These are phyloP conservation scores for Fusarium drepaniforme DNA, from an alignment of 2,329 filamentous ascomycete species.

Conservation along the genomic window DNA sequence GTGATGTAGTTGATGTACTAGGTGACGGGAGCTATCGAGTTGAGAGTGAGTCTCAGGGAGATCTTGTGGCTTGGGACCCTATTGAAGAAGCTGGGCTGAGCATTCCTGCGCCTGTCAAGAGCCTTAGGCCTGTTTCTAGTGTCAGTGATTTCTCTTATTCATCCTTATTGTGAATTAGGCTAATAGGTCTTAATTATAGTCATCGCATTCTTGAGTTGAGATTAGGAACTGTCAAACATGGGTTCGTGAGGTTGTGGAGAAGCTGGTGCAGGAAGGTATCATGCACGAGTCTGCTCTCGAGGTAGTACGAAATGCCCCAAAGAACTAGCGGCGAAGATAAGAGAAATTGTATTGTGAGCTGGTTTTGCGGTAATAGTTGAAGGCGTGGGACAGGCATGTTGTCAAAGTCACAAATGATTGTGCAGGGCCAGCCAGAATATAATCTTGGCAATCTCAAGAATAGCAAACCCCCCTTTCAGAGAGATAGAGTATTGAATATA, in stretches of 20 bases:
- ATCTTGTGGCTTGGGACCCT: neutral
- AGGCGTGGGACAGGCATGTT: neutral
- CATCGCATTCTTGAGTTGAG: neutral
- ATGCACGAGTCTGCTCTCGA: neutral
- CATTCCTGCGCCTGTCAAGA: conserved; percentile 2
- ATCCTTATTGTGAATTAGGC: neutral
- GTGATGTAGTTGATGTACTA: neutral
- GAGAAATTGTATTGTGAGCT: neutral
- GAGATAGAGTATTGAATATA: neutral
- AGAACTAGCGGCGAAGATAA: neutral
- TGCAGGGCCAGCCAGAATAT: too few relatives aligned
- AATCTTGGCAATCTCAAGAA: neutral
- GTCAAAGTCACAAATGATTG: too few relatives aligned
- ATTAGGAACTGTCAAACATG: conserved; percentile 19
- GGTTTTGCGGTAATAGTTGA: neutral
- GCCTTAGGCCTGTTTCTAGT: neutral
- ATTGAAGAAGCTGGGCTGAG: conserved; percentile 10
- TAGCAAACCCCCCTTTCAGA: neutral
- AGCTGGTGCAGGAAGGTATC: neutral
- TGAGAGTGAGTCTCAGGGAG: neutral
- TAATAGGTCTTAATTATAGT: neutral
- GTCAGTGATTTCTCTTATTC: neutral
- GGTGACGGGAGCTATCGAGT: neutral
- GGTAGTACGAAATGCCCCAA: neutral
- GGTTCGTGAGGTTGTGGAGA: conserved; percentile 7